phyloP scores from a whole-genome alignment of 257 asterid genomes.

The Thymus mandschuricus region DNA sequence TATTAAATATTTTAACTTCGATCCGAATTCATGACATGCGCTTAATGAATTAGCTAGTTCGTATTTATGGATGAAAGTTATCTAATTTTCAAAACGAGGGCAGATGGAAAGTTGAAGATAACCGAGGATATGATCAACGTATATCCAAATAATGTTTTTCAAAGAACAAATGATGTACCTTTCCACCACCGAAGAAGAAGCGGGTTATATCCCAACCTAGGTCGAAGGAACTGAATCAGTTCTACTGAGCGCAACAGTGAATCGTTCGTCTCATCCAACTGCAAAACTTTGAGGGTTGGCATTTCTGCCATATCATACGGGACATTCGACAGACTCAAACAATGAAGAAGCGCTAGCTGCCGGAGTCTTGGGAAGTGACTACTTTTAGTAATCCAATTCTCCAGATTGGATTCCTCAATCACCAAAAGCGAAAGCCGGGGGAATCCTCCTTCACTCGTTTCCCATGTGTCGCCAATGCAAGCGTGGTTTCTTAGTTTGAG shows the following conservation, averaged over 20 bases:
- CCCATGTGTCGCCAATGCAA: not conserved
- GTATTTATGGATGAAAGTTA: no score
- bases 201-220: not conserved
- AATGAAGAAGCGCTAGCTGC: not conserved
- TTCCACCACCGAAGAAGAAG: no score
- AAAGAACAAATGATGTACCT: no score
- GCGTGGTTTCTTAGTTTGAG: not conserved
- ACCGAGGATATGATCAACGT: no score
- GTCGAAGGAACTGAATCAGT: not conserved
- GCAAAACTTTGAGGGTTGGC: not conserved
- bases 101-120: no score
- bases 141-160: no score
- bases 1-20: no score
- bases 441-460: slow-evolving; percentile 5
- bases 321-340: not conserved
- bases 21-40: not conserved
- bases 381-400: not conserved
- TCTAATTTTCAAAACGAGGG: no score
- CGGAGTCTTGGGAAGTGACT: slow-evolving; percentile 14
- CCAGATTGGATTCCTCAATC: not conserved
- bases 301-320: not conserved
- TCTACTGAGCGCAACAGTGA: not conserved
- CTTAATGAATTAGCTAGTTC: no score
- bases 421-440: not conserved
- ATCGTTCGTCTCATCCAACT: not conserved